Base-by-base conservation (phyloP, 768 basidiomycete species). In the Boletus subparvulus region DNA sequence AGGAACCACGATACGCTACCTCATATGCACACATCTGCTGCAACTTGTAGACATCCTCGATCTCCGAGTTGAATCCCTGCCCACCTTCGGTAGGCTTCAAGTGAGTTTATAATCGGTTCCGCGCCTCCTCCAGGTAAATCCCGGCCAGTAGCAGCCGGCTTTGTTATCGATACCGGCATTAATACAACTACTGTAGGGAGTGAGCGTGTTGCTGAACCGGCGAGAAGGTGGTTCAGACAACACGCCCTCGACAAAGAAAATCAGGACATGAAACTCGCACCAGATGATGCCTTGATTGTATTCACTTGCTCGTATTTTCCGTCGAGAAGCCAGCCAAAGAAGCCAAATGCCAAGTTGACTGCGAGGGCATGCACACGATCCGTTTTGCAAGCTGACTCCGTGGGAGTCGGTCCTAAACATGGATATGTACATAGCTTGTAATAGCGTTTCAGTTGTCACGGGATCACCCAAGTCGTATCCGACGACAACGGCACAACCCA, bases 21-120 rank as follows among this genome's bases (percentile, higher is more conserved):
- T 95, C 92, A 61, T 93, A 94, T 6, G 92, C 84, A 63, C 93
- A 95, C 71, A 88, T 77, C 70, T 90, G 86, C 65, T 93, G 91
- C 79, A 93, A 83, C 11, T 77, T 80, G 58, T 87, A 93, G 1
- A 88, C 75, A 60, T 94, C 90, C 59, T 87, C 83, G 30, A 83
- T 77, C 10, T 77, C 78, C 40, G 94, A 70, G 3, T 83, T 72
- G 50, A 86, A 83, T 3, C 91, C 92, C 24, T 56, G 37, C 1
- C 65, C 58, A 30, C 55, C 61, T 11, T 62, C 37, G 2, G 56
- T 4, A 47, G 69, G 61, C n/a, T 56, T 61, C 13, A 94, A 54
- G 52, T 84, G 74, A 6, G 74, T 71, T 51, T 83, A 78, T 7
- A 97, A 69, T 21, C 94, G 78, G 55, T 76, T 69, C 33, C 72